Base-by-base conservation (phyloP, 1,284 basidiomycete genomes). In the Gomphus bonarii region DNA sequence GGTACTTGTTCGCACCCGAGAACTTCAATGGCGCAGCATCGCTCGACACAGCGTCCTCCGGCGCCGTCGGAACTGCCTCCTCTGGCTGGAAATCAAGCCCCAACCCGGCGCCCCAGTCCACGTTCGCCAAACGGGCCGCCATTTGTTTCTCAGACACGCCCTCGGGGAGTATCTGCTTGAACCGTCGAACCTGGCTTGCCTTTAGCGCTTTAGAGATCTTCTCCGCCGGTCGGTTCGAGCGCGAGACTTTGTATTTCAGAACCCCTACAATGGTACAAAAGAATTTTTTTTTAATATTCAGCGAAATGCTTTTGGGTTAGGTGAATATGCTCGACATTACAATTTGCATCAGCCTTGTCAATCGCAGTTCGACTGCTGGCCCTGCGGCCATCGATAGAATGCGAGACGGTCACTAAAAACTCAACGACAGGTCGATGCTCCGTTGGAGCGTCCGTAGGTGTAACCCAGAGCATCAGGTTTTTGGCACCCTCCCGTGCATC, bases 141-240 rank as follows among this genome's bases (percentile, higher is more conserved):
- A 38, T 38, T 25, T 58, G 12, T 25, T 51, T 40, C 16, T 40
- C 42, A 14, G 56, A 44, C 42, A 58, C 50, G n/a, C 56, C 56
- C 35, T 51, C 50, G 14, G 56, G 56, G 12, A 58, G 50, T 3
- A 36, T 28, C 22, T 33, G 20, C 12, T 30, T 28, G 49, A 58
- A 58, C n/a, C 51, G 50, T 11, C 38, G 33, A 10, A 18, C 25
- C 43, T 58, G 49, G 10, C n/a, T 12, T 7, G 18, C 16, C 14
- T 25, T 20, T 2, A 58, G 30, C 3, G 49, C 35, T 1, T 20
- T 16, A 36, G n/a, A 47, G 11, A 58, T 47, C 18, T 46, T 25
- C 14, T 6, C 9, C 31, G n/a, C 18, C 14, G 36, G 42, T 11
- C 44, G 25, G 25, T n/a, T 3, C 10, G 50, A 46, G 18, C 56